Evolutionary conservation across 2,329 filamentous ascomycete genomes (phyloP), one percentile per base, ranked within the genome.

Genomic region (Fusarium neocosmosporiellum): DNA sequence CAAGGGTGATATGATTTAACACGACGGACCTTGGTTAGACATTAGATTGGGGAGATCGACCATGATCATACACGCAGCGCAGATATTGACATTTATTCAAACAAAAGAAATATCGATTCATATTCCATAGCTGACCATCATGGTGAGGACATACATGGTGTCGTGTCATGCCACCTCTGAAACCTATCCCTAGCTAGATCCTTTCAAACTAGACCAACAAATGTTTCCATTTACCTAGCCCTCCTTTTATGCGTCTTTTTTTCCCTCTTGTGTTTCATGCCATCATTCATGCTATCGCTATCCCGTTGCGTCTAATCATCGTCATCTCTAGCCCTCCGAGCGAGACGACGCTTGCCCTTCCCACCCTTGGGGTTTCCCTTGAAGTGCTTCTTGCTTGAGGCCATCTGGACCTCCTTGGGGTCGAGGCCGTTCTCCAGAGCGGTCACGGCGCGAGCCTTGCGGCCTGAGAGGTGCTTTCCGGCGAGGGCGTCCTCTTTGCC

Each of bases 371-470:
- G 88, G 43, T 91, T 90, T n/a, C 89, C 92, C 85, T 97, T 97
- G 83, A 94, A 96, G 83, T 99, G 96, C 86, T 98, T 98, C 90
- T 99, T 99, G 65, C 91, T 89, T 59, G 86, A 86, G 66, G 86
- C 86, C 66, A 88, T 77, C 81, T 87, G 85, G 73, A 96, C 84
- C 66, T 98, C 96, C 67, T 91, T 92, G 1, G 93, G 92, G 78
- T 98, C 95, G 37, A 98, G 81, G 16, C 94, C 93, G 67, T 92
- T 94, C 84, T 98, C 94, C 70, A 98, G 80, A 13, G 96, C 96
- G 59, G 94, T 86, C 86, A 98, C 90, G 41, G 92, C 87, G 78
- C 91, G 91, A 59, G 94, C 89, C 83, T 99, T 99, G 69, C 96
- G 88, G 0, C 95, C 95, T 20, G 90, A 94, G 54, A 98, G 83